Evolutionary conservation across 2,329 filamentous ascomycete genomes (phyloP), one percentile per base, ranked within the genome.

Genomic region (Trichoderma atroviride): DNA sequence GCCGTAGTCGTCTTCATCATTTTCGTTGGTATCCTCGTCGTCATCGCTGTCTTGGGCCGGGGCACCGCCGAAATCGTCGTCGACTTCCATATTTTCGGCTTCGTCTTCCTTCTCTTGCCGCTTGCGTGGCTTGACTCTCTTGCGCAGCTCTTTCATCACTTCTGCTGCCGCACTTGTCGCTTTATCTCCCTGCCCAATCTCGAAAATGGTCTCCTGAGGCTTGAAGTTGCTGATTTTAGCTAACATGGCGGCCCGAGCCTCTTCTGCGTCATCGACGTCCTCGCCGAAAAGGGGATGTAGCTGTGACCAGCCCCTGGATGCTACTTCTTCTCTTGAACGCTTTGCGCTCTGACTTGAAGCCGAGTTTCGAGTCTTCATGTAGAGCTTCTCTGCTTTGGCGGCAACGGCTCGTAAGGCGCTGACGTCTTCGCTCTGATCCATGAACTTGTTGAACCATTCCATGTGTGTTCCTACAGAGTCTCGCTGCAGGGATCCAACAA

Each of bases 151-250:
- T 74, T 89, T 89, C 88, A 96, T 93, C 37, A 95, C 84, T 71
- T 93, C 91, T 2, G 90, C 91, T 7, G 91, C 90, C 76, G 91
- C 89, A 27, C 59, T 69, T 47, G 83, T 84, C 2, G 83, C 85
- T 73, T 92, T 91, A 50, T 89, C 91, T 71, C 90, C 87, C 74
- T 91, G 89, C 7, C 92, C 92, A 72, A 97, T 90, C 79, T 99
- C 96, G 74, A 99, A 99, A n/a, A 99, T 93, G 0, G 95, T 98
- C 80, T 99, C 96, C 55, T 90, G 86, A 0, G 96, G 96, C 74
- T 93, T 89, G 82, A 96, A 99, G 2, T 91, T 91, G 75, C 93
- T 94, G 69, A 99, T 93, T 70, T 90, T 88, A 37, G 93, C 93
- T 35, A 99, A 84, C 92, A 99, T 97, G 62, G 91, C 89, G 60